Percentiles rank a stretch among this genome's conserved stretches.
phyloP scores from a whole-genome alignment of 2,329 filamentous ascomycete genomes.

The Cladophialophora chaetospira region DNA sequence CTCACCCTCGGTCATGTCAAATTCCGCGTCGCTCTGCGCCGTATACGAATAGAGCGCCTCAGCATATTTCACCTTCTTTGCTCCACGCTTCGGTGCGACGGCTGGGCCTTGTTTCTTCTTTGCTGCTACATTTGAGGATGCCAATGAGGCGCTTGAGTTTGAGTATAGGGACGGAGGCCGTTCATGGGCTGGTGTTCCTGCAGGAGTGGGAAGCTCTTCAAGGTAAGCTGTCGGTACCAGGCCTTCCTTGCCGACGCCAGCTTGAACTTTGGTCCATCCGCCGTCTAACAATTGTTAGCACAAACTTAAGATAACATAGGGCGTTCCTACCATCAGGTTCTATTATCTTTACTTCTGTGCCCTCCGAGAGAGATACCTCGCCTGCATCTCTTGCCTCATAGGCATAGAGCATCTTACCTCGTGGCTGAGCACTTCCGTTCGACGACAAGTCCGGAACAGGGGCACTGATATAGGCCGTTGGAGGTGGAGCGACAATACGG shows the following conservation, averaged over 20 bases:
- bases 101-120: slow-evolving; percentile 85
- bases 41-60: slow-evolving; percentile 91
- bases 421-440: slow-evolving; percentile 56
- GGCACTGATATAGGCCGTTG: slow-evolving; percentile 74
- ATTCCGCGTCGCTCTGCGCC: slow-evolving; percentile 81
- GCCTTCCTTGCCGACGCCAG: slow-evolving; percentile 69
- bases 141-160: slow-evolving; percentile 70
- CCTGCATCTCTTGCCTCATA: slow-evolving; percentile 81
- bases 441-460: slow-evolving; percentile 48
- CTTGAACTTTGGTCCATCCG: slow-evolving; percentile 86
- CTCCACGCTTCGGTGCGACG: slow-evolving; percentile 85
- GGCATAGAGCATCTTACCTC: slow-evolving; percentile 84
- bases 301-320: not conserved
- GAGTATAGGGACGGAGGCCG: slow-evolving; percentile 77
- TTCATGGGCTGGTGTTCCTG: slow-evolving; percentile 33
- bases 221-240: slow-evolving; percentile 86
- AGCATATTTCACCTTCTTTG: slow-evolving; percentile 91
- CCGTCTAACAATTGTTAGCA: slow-evolving; percentile 64
- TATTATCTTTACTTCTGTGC: slow-evolving; percentile 72
- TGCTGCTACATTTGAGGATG: slow-evolving; percentile 50
- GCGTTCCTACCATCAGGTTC: slow-evolving; percentile 79
- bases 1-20: slow-evolving; percentile 88
- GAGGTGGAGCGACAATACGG: slow-evolving; percentile 84
- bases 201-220: slow-evolving; percentile 60
- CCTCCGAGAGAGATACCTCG: slow-evolving; percentile 78